phyloP scores from a whole-genome alignment of 345 rosid species.

The Eutrema yunnanense region DNA sequence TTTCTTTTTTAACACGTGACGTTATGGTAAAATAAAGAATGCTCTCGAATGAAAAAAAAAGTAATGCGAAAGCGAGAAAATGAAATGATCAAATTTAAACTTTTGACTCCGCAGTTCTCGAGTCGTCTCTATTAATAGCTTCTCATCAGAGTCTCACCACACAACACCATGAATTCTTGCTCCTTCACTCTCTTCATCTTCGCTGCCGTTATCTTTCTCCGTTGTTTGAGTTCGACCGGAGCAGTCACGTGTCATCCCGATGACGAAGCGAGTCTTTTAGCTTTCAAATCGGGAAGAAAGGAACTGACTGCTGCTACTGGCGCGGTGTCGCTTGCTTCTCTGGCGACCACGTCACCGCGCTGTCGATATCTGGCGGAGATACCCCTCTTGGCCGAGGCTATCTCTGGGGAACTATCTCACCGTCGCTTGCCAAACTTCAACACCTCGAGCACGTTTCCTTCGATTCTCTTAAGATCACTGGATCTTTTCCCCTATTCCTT shows the following conservation, averaged over 20 bases:
- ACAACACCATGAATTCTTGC: conserved; percentile 1
- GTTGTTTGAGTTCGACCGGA: conserved; percentile 12
- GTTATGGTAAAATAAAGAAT: too few species aligned
- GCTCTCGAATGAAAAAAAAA: too few species aligned
- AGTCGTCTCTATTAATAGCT: too few species aligned
- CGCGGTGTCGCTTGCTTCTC: neutral
- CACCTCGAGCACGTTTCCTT: neutral
- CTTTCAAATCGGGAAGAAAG: conserved; percentile 44
- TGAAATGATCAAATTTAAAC: neutral
- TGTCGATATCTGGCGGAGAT: neutral
- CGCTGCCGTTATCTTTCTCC: conserved; percentile 4
- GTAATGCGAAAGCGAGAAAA: too few species aligned
- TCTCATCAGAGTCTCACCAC: neutral
- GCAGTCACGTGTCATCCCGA: conserved; percentile 53
- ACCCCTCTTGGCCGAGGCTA: neutral
- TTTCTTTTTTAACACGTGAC: too few species aligned
- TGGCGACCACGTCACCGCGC: neutral
- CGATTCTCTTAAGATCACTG: conserved; percentile 24
- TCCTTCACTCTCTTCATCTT: conserved; percentile 7
- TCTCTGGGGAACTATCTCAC: neutral
- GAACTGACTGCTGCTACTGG: neutral
- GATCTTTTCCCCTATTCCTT: conserved; percentile 44
- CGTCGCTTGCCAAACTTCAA: neutral
- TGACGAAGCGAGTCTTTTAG: conserved; percentile 62
- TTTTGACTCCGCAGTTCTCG: too few species aligned